These are phyloP conservation scores for Pholiota conissans DNA, from an alignment of 768 basidiomycete genomes.

Conservation along the genomic window DNA sequence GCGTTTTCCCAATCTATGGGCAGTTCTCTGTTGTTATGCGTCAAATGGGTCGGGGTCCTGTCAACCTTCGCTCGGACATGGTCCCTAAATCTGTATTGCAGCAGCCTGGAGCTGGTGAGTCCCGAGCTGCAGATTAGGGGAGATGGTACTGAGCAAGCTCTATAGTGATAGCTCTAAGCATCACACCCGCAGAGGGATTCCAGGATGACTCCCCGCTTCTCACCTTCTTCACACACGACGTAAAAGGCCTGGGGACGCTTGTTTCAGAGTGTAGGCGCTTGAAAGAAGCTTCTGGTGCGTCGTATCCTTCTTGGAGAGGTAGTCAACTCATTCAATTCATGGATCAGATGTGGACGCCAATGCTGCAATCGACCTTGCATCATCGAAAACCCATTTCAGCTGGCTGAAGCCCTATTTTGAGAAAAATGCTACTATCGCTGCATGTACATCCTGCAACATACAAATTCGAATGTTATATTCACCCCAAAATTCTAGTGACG, in stretches of 20 bases:
- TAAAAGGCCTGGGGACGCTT: slow-evolving; percentile 44
- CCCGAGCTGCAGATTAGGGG: neutral
- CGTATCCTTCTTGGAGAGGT: neutral
- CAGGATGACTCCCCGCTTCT: slow-evolving; percentile 29
- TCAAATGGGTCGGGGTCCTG: slow-evolving; percentile 44
- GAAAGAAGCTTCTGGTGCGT: slow-evolving; percentile 49
- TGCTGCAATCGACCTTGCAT: slow-evolving; percentile 24
- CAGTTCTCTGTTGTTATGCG: slow-evolving; percentile 56
- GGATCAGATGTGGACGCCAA: slow-evolving; percentile 21
- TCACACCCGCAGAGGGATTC: slow-evolving; percentile 44
- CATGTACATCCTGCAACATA: slow-evolving; percentile 23
- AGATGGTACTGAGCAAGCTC: neutral
- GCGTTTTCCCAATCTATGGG: slow-evolving; percentile 56
- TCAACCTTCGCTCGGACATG: slow-evolving; percentile 28
- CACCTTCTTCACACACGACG: slow-evolving; percentile 47
- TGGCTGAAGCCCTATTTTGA: slow-evolving; percentile 48
- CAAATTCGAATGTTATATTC: neutral
- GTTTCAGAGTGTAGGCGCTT: slow-evolving; percentile 58
- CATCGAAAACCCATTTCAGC: slow-evolving; percentile 36
- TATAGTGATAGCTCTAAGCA: slow-evolving; percentile 55
- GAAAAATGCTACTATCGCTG: slow-evolving; percentile 25
- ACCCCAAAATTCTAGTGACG: slow-evolving; percentile 39
- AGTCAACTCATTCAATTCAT: neutral
- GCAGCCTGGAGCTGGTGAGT: slow-evolving; percentile 43
- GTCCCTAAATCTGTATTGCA: slow-evolving; percentile 24